phyloP scores from a whole-genome alignment of 2,329 filamentous ascomycete species.

The Colletotrichum godetiae region DNA sequence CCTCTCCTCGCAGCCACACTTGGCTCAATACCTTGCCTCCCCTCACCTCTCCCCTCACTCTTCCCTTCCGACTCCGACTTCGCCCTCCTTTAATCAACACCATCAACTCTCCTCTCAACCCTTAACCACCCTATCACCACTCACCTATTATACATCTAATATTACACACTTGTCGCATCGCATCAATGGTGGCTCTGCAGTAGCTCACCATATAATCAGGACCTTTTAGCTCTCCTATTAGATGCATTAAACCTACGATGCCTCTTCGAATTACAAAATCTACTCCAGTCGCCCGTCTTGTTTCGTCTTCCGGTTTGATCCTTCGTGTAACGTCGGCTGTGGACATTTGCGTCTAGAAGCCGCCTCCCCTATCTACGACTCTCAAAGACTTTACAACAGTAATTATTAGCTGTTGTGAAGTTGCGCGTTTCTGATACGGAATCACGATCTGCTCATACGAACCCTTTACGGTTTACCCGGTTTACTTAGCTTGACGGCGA shows the following conservation, averaged over 20 bases:
- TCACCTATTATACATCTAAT: slow-evolving; percentile 6
- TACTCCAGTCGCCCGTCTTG: slow-evolving; percentile 73
- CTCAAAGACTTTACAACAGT: slow-evolving; percentile 50
- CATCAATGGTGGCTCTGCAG: slow-evolving; percentile 43
- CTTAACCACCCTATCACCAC: slow-evolving; percentile 8
- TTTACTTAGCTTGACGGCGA: slow-evolving; percentile 47
- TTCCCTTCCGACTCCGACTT: not conserved
- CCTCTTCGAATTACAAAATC: slow-evolving; percentile 60
- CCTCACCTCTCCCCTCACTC: slow-evolving; percentile 14
- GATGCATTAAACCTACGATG: slow-evolving; percentile 61
- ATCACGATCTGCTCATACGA: slow-evolving; percentile 43
- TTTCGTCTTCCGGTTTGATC: slow-evolving; percentile 70
- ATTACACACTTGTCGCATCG: slow-evolving; percentile 27
- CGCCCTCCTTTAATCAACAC: not conserved
- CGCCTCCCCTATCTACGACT: slow-evolving; percentile 54
- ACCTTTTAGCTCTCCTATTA: slow-evolving; percentile 43
- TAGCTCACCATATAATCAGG: slow-evolving; percentile 46
- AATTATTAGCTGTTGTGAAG: slow-evolving; percentile 53
- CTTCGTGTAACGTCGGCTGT: slow-evolving; percentile 63
- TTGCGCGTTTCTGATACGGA: slow-evolving; percentile 49
- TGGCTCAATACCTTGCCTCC: slow-evolving; percentile 22
- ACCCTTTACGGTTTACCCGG: slow-evolving; percentile 44
- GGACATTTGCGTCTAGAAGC: slow-evolving; percentile 56
- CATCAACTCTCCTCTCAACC: slow-evolving; percentile 10
- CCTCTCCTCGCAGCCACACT: slow-evolving; percentile 33